phyloP scores from a whole-genome alignment of 2,329 filamentous ascomycete species.

The Aspergillus fischeri region DNA sequence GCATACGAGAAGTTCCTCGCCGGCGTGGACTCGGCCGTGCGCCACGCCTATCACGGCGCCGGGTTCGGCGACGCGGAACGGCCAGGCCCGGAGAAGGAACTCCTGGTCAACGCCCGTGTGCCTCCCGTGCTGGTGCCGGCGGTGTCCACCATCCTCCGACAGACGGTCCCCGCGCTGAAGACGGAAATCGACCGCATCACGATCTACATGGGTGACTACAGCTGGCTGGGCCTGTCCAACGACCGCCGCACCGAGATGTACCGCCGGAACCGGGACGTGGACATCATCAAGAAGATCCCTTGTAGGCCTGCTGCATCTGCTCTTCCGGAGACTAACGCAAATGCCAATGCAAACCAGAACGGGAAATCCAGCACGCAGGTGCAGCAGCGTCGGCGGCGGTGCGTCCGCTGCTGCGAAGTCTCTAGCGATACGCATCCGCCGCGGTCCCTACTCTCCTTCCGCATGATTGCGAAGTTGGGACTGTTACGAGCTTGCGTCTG shows the following conservation, averaged over 20 bases:
- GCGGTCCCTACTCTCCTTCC: slow-evolving; percentile 32
- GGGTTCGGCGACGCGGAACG: slow-evolving; percentile 44
- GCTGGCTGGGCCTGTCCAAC: slow-evolving; percentile 62
- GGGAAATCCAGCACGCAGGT: slow-evolving; percentile 5
- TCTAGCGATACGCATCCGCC: slow-evolving; percentile 57
- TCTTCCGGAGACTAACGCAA: not conserved
- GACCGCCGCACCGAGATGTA: slow-evolving; percentile 57
- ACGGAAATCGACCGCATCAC: slow-evolving; percentile 60
- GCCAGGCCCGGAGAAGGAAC: slow-evolving; percentile 48
- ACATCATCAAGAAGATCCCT: slow-evolving; percentile 52
- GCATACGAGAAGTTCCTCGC: slow-evolving; percentile 62
- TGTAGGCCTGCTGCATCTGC: slow-evolving; percentile 10
- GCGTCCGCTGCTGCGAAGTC: slow-evolving; percentile 60
- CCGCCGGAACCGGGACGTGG: slow-evolving; percentile 56
- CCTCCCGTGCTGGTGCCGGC: slow-evolving; percentile 49
- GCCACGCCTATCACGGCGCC: slow-evolving; percentile 50
- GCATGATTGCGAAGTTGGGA: slow-evolving; percentile 36
- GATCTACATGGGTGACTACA: slow-evolving; percentile 70
- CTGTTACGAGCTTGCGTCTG: slow-evolving; percentile 38
- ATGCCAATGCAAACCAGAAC: slow-evolving; percentile 1
- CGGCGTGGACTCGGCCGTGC: slow-evolving; percentile 64
- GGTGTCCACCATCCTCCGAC: slow-evolving; percentile 46
- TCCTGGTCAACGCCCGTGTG: slow-evolving; percentile 50
- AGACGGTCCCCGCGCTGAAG: slow-evolving; percentile 53
- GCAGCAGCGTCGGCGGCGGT: slow-evolving; percentile 39